Base-by-base conservation (phyloP, 225 moss, liverwort and hornwort species). In the Anthoceros angustus region DNA sequence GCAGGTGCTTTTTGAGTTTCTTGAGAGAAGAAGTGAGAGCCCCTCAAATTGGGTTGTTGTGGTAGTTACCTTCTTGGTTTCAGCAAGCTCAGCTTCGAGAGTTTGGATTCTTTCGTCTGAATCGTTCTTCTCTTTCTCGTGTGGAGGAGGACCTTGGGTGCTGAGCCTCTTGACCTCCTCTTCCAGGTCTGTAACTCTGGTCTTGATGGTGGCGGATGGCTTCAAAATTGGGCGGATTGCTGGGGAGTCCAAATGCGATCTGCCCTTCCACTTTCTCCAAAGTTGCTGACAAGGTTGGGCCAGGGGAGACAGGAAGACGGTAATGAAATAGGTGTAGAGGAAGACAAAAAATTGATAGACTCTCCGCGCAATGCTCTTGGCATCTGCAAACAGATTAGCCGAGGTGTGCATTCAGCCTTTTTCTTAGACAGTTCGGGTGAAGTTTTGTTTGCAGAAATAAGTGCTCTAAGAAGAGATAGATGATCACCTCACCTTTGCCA, bases 121-220 rank as follows among this genome's bases (percentile, higher is more conserved):
- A 75, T 79, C 75, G 23, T 25, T 62, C 39, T 65, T 50, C 32
- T 70, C 25, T 68, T 71, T 74, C 71, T 62, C 71, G 71, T 49
- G 81, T 69, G 45, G 80, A 72, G 20, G 79, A 40, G 40, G 82
- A 42, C 39, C 32, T 69, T 61, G 50, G 38, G 62, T 79, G 32
- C 55, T 79, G 75, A 64, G 73, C 72, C 68, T 85, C 82, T 0
- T 82, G 79, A 68, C 66, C 80, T 63, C 67, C 43, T 46, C 25
- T 25, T 43, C 46, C 45, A 68, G 46, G 8, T 43, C 43, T 39
- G 55, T 23, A 20, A 55, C 14, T 55, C 55, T 55, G 55, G 55
- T 55, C 23, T 20, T 55, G 23, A 55, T 55, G 4, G 55, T 55
- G 18, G 55, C 55, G 14, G 55, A 55, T 55, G 55, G 55, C 55